These are phyloP conservation scores for Coniochaeta hoffmannii DNA, from an alignment of 2,329 filamentous ascomycete species.

Conservation along the genomic window DNA sequence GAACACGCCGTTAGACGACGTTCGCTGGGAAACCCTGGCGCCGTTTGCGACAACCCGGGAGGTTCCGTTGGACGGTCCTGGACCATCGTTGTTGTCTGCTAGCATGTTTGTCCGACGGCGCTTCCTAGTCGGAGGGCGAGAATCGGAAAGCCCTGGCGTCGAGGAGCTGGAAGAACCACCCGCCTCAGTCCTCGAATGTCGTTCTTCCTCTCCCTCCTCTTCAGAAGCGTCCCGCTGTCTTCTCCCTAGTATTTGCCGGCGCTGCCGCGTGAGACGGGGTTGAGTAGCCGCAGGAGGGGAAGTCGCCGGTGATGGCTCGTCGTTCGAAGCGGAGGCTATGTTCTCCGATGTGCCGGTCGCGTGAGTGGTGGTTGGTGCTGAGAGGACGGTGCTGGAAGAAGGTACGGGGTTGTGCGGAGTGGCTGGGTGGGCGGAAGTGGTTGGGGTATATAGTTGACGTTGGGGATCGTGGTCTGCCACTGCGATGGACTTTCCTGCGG, in stretches of 20 bases:
- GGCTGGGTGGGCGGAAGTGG: constrained; percentile 61
- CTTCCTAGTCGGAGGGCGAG: constrained; percentile 45
- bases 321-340: constrained; percentile 10
- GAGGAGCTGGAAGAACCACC: constrained; percentile 8
- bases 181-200: constrained; percentile 10
- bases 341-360: constrained; percentile 14
- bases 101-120: constrained; percentile 56
- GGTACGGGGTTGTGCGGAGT: constrained; percentile 44
- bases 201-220: constrained; percentile 26
- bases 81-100: constrained; percentile 42
- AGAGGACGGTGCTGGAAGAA: constrained; percentile 38
- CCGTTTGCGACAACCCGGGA: constrained; percentile 51
- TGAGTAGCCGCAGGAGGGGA: constrained; percentile 11
- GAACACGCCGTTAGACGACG: constrained; percentile 39
- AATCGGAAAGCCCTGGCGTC: constrained; percentile 8
- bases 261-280: constrained; percentile 10
- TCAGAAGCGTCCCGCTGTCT: constrained; percentile 40
- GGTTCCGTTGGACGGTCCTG: constrained; percentile 44
- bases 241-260: constrained; percentile 43
- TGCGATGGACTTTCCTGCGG: constrained; percentile 47
- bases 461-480: constrained; percentile 64
- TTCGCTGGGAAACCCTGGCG: constrained; percentile 35
- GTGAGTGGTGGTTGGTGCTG: constrained; percentile 25
- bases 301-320: constrained; percentile 12
- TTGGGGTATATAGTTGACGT: constrained; percentile 45